Conservation (phyloP, 2,329 filamentous ascomycete genomes). For the Aschersonia sp. region DNA sequence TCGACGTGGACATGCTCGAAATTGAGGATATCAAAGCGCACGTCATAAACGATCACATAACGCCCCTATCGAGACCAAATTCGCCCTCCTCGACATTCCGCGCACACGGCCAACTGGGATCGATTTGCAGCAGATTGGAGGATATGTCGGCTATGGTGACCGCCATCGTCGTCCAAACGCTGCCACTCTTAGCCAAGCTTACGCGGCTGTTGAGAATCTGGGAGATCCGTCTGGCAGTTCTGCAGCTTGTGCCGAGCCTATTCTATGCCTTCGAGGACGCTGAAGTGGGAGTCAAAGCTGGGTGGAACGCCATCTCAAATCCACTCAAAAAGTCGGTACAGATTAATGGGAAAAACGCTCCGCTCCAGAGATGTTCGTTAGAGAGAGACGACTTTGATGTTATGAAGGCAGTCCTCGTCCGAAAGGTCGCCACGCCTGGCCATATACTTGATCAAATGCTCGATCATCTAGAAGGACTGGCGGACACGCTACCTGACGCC, state of each 20-base stretch:
- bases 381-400: conserved; percentile 34
- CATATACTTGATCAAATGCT: conserved; percentile 70
- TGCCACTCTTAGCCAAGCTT: conserved; percentile 67
- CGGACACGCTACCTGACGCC: conserved; percentile 68
- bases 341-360: conserved; percentile 6
- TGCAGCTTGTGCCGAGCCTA: conserved; percentile 58
- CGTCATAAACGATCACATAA: conserved; percentile 67
- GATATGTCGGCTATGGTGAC: conserved; percentile 86
- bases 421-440: conserved; percentile 56
- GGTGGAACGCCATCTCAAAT: conserved; percentile 45
- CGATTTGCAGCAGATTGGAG: conserved; percentile 58
- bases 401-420: conserved; percentile 50
- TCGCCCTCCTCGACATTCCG: conserved; percentile 19
- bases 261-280: conserved; percentile 51
- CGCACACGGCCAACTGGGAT: conserved; percentile 23
- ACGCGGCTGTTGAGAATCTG: conserved; percentile 61
- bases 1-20: conserved; percentile 53
- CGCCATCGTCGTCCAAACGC: conserved; percentile 74
- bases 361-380: conserved; percentile 12
- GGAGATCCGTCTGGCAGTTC: conserved; percentile 60
- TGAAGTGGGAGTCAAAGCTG: conserved; percentile 48
- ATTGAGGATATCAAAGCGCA: conserved; percentile 83
- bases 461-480: conserved; percentile 68
- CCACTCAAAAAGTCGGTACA: conserved; percentile 8
- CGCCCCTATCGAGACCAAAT: conserved; percentile 29